A percentile compares a stretch with the other conserved stretches of the same genome.
These are phyloP conservation scores for Chlamydomonas sp. DNA, from an alignment of 139 green algal genomes.

Conservation along the genomic window DNA sequence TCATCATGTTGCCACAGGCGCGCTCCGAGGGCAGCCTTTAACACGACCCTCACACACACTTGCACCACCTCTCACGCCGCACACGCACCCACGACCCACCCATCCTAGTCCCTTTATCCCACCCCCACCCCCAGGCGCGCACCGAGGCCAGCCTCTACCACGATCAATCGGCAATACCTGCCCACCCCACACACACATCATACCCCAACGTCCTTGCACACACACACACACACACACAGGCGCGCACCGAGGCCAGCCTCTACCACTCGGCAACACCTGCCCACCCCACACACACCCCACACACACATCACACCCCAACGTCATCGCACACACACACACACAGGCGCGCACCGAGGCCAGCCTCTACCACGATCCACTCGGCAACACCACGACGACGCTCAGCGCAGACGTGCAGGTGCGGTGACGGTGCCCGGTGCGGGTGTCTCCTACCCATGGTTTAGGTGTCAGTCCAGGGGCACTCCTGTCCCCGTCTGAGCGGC, in stretches of 20 bases:
- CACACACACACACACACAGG: neutral
- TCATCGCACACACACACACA: neutral
- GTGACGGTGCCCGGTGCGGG: conserved; percentile 11
- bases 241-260: neutral
- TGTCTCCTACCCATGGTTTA: neutral
- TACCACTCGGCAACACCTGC: neutral
- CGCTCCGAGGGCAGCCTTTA: neutral
- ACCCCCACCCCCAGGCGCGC: neutral
- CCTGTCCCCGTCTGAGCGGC: too few relatives aligned
- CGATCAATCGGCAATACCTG: neutral
- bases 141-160: conserved; percentile 2
- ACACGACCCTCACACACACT: too few relatives aligned
- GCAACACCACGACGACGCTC: conserved; percentile 35
- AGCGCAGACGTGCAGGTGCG: conserved; percentile 40
- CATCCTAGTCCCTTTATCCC: too few relatives aligned
- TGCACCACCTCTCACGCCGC: too few relatives aligned
- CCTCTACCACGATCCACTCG: conserved; percentile 41
- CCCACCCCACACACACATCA: neutral
- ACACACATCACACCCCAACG: neutral
- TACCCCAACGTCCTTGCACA: neutral
- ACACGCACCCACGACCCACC: too few relatives aligned
- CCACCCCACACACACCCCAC: neutral
- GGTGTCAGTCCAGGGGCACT: neutral
- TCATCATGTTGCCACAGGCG: neutral
- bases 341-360: conserved; percentile 33